These are phyloP conservation scores for Entomortierella parvispora DNA, from an alignment of 192 early-diverging fungal species.

Conservation along the genomic window DNA sequence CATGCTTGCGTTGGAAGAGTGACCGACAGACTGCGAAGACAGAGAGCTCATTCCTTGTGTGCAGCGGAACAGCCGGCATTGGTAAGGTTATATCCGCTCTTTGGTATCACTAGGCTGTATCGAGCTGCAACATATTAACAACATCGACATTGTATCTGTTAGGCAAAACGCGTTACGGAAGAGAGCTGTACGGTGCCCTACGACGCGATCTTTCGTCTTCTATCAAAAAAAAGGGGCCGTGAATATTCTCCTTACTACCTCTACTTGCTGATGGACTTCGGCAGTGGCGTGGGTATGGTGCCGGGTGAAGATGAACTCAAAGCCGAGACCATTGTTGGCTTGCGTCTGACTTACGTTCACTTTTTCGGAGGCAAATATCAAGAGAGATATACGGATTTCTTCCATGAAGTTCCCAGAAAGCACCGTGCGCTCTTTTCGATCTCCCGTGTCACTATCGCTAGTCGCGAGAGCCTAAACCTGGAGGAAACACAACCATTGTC, in stretches of 20 bases:
- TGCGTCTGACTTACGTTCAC: constrained; percentile 5
- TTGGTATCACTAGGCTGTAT: too few relatives aligned
- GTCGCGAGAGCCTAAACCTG: too few relatives aligned
- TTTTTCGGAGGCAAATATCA: constrained; percentile 1
- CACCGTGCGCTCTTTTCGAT: too few relatives aligned
- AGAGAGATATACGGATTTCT: not conserved
- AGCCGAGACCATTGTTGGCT: constrained; percentile 11
- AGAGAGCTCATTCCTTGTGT: constrained; percentile 17
- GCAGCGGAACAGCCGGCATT: constrained; percentile 18
- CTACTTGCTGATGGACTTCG: constrained; percentile 14
- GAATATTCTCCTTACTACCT: constrained; percentile 4
- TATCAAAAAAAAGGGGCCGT: not conserved
- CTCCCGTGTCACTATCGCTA: too few relatives aligned
- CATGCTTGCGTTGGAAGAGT: constrained; percentile 2
- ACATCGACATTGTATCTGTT: not conserved
- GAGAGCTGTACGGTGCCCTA: constrained; percentile 5
- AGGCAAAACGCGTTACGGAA: constrained; percentile 9
- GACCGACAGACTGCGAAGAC: constrained; percentile 1
- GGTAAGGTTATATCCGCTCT: constrained; percentile 1
- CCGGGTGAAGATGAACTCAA: not conserved
- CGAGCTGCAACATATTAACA: too few relatives aligned
- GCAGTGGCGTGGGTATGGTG: not conserved
- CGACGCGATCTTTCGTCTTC: not conserved
- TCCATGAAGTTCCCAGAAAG: too few relatives aligned
- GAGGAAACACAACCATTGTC: too few relatives aligned